Conservation (phyloP, 768 basidiomycete genomes). For the Lyophyllum shimeji region DNA sequence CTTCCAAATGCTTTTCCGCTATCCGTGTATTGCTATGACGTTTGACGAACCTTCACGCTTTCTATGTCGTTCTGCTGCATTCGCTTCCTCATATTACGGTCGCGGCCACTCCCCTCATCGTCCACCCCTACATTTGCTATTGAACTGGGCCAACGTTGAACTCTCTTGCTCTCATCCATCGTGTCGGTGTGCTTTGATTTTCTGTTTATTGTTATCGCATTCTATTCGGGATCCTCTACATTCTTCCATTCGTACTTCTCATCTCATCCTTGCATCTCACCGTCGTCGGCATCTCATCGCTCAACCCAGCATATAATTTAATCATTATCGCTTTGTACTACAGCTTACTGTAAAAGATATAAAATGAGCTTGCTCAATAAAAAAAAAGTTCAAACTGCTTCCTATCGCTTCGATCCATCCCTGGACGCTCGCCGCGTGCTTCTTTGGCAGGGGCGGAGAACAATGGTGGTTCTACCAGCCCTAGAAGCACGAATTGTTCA, state of each 20-base stretch:
- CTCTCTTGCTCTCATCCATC: slow-evolving; percentile 38
- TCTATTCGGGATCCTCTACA: slow-evolving; percentile 9
- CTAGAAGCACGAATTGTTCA: neutral
- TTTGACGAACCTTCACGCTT: slow-evolving; percentile 10
- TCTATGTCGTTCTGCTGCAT: slow-evolving; percentile 1
- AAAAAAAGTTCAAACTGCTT: slow-evolving; percentile 1
- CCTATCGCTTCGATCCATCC: neutral
- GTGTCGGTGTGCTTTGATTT: slow-evolving; percentile 55
- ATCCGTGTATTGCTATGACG: slow-evolving; percentile 12
- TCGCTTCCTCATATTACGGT: neutral
- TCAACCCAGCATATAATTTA: slow-evolving; percentile 8
- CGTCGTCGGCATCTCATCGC: slow-evolving; percentile 3
- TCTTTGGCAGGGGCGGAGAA: slow-evolving; percentile 1
- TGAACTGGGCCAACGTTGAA: slow-evolving; percentile 28
- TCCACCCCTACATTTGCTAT: neutral
- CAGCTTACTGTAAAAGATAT: neutral
- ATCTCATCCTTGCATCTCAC: slow-evolving; percentile 9
- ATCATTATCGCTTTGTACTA: slow-evolving; percentile 14
- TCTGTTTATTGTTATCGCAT: slow-evolving; percentile 18
- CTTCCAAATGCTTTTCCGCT: slow-evolving; percentile 10
- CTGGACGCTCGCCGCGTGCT: too few species aligned
- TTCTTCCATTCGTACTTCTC: neutral
- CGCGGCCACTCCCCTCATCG: neutral
- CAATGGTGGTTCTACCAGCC: slow-evolving; percentile 8
- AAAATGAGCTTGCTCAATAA: slow-evolving; percentile 1